Base-by-base conservation (phyloP, 2,329 filamentous ascomycete genomes). In the Beauveria bassiana region DNA sequence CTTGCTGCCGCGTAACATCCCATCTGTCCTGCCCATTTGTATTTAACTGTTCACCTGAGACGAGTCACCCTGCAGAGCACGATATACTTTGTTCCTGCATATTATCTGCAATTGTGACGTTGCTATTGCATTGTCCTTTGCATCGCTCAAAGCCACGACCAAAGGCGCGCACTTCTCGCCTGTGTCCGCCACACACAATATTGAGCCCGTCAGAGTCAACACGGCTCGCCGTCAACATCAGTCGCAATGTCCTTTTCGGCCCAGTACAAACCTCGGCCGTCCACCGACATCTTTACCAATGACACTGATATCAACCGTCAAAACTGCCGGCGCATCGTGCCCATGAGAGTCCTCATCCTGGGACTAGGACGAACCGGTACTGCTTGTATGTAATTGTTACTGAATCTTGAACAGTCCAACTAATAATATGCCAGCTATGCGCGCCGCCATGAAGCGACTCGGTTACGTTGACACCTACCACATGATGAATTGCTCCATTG, bases 351-450 rank as follows among this genome's bases (percentile, higher is more conserved):
- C 52, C 82, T 91, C 40, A 82, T 86, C 52, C 79, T 91, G 0
- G 88, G 87, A 51, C 79, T 90, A 20, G 86, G 86, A 61, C 81
- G 87, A 65, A 91, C 87, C 9, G 87, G 87, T 69, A 90, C 88
- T 68, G 83, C 86, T 40, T 90, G 85, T 84, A 78, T 70, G 80
- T 77, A 26, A 38, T 49, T 54, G 42, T 22, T n/a, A 12, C 54
- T 26, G 24, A 10, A 26, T 14, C 16, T 20, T 2, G 18, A 10
- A 50, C 38, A 49, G 5, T 26, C 14, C 2, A 28, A 26, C 63
- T 61, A 20, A 64, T 26, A 22, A 18, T 28, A 24, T 34, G 22
- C 7, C 61, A 86, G 83, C 86, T 49, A 82, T 89, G 69, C 81
- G 86, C 64, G 82, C 81, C 49, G 87, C 87, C 22, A 80, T 90